phyloP scores from a whole-genome alignment of 176 grass and related monocot genomes.

The Oryza rufipogon region DNA sequence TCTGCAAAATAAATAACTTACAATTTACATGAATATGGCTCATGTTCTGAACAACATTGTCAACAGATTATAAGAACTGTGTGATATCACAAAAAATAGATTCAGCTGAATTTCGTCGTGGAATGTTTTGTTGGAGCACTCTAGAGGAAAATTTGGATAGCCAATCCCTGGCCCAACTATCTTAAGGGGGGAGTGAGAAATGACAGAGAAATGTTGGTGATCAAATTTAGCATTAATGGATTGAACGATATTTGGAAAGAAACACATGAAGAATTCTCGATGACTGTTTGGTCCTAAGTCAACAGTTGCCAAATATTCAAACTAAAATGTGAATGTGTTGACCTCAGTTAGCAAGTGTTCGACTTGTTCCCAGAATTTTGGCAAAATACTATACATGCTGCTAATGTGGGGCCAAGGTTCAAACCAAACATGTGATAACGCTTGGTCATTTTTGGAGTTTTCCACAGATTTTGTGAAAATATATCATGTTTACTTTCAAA shows the following conservation, averaged over 20 bases:
- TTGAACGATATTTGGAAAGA: background rate
- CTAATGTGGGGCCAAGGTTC: background rate
- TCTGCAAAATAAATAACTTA: slow-evolving; percentile 55
- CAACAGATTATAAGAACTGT: slow-evolving; percentile 13
- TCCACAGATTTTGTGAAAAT: background rate
- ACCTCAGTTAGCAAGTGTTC: background rate
- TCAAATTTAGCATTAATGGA: slow-evolving; percentile 5
- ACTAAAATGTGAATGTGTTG: background rate
- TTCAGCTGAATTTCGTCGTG: slow-evolving; percentile 8
- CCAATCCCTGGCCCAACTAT: background rate
- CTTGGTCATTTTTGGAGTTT: background rate
- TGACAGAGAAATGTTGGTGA: background rate
- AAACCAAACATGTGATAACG: background rate
- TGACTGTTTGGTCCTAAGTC: background rate
- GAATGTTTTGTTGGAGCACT: slow-evolving; percentile 22
- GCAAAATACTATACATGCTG: slow-evolving; percentile 9
- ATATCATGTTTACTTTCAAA: slow-evolving; percentile 1
- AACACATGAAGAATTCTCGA: background rate
- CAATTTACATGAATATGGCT: background rate
- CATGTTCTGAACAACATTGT: background rate
- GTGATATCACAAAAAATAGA: background rate
- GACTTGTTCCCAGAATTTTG: background rate
- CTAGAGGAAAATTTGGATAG: background rate
- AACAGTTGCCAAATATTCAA: background rate
- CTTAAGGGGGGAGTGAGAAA: background rate